phyloP scores from a whole-genome alignment of 768 basidiomycete species.

The Auricularia heimuer region DNA sequence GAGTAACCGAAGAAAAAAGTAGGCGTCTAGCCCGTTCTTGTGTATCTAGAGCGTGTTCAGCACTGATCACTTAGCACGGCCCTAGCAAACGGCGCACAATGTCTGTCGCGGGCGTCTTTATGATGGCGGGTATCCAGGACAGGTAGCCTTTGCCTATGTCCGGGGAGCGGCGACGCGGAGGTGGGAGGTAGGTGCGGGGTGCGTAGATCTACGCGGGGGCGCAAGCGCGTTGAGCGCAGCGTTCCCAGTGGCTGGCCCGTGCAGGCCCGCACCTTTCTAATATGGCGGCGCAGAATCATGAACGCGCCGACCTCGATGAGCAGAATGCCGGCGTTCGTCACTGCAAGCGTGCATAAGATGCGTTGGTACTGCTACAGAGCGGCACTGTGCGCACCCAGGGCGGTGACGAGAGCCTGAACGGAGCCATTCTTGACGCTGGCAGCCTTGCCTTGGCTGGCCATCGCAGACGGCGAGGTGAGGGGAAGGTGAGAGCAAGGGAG shows the following conservation, averaged over 20 bases:
- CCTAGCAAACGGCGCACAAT: slow-evolving; percentile 19
- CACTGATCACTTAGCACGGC: background rate
- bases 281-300: slow-evolving; percentile 41
- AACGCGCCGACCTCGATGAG: slow-evolving; percentile 44
- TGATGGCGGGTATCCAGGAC: slow-evolving; percentile 39
- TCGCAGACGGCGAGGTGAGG: too few relatives aligned
- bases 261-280: slow-evolving; percentile 25
- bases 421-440: background rate
- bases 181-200: slow-evolving; percentile 53
- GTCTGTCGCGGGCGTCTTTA: slow-evolving; percentile 32
- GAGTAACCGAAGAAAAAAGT: slow-evolving; percentile 25
- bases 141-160: background rate
- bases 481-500: too few relatives aligned
- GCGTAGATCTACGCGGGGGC: slow-evolving; percentile 38
- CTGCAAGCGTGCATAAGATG: slow-evolving; percentile 9
- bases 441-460: background rate
- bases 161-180: slow-evolving; percentile 35
- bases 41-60: slow-evolving; percentile 28
- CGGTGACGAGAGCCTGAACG: background rate
- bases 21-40: slow-evolving; percentile 62
- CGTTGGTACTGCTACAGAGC: background rate
- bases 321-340: slow-evolving; percentile 42
- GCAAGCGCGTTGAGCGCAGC: background rate
- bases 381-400: background rate
- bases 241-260: background rate